Evolutionary conservation across 805 yeast species (phyloP).

Genomic region (Saccharomyces mikatae): DNA sequence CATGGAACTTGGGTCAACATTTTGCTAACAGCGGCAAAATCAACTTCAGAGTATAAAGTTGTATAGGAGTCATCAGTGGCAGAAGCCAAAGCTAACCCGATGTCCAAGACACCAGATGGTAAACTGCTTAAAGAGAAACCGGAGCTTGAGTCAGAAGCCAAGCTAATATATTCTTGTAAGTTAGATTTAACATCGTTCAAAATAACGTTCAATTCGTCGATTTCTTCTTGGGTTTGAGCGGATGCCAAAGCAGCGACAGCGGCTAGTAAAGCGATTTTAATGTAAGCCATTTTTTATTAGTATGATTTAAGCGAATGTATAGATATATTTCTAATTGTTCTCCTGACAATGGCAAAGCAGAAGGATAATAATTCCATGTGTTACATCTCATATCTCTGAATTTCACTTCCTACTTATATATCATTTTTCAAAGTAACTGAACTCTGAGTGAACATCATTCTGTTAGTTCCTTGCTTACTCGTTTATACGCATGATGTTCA

Average conservation of each 20-base stretch:
- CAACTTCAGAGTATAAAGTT: constrained; percentile 24
- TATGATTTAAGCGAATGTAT: constrained; percentile 1
- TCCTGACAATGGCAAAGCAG: too few relatives aligned
- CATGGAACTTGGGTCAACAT: constrained; percentile 29
- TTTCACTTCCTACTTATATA: neutral
- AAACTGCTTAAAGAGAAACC: constrained; percentile 6
- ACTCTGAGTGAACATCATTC: neutral
- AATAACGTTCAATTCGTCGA: constrained; percentile 12
- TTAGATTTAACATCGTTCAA: constrained; percentile 10
- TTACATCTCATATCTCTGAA: neutral
- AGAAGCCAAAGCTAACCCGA: constrained; percentile 20
- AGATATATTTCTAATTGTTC: too few relatives aligned
- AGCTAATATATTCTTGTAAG: constrained; percentile 8
- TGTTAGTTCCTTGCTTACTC: neutral
- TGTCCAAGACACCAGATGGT: constrained; percentile 14
- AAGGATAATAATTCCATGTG: neutral
- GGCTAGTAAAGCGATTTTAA: constrained; percentile 8
- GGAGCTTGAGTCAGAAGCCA: constrained; percentile 4
- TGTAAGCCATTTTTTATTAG: constrained; percentile 5
- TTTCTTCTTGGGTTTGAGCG: constrained; percentile 9
- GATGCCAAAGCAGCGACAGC: constrained; percentile 8
- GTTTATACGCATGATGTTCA: neutral
- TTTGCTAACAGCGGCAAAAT: constrained; percentile 20
- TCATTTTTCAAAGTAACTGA: neutral
- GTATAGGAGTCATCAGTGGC: constrained; percentile 32